Conservation (phyloP, 306 rosid genomes). For the Ammopiptanthus mongolicus region DNA sequence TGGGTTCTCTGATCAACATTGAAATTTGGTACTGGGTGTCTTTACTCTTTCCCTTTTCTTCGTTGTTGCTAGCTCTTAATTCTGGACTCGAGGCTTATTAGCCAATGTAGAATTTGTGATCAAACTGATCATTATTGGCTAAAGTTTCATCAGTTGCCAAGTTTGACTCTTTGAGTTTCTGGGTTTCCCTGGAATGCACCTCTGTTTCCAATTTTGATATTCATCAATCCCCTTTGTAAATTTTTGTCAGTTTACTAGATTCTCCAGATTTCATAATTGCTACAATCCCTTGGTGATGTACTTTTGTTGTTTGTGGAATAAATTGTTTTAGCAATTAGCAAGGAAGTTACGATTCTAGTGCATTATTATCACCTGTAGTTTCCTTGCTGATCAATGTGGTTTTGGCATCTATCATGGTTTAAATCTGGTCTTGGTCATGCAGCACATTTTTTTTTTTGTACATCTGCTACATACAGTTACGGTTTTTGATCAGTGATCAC, state of each 20-base stretch:
- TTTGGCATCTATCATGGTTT: not conserved
- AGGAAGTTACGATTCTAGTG: constrained; percentile 4
- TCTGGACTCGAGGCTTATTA: not conserved
- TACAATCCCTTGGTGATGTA: not conserved
- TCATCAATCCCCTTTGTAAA: constrained; percentile 1
- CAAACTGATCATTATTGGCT: constrained; percentile 3
- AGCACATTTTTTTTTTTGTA: not conserved
- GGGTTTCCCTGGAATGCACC: not conserved
- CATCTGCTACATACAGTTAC: not conserved
- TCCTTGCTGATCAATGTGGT: not conserved
- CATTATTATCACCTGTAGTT: not conserved
- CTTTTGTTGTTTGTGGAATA: constrained; percentile 1
- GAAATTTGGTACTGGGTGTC: constrained; percentile 4
- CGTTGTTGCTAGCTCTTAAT: not conserved
- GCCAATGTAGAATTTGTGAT: constrained; percentile 13
- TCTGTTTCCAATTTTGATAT: constrained; percentile 9
- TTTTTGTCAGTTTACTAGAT: not conserved
- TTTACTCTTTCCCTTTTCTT: not conserved
- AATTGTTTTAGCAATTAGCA: not conserved
- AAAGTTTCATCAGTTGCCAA: constrained; percentile 11
- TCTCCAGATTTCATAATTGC: constrained; percentile 6
- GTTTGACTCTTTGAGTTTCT: constrained; percentile 25
- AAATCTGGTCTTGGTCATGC: not conserved
- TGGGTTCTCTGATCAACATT: constrained; percentile 1
- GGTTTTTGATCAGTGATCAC: not conserved